Base-by-base conservation (phyloP, 2,329 filamentous ascomycete species). In the Madurella mycetomatis region DNA sequence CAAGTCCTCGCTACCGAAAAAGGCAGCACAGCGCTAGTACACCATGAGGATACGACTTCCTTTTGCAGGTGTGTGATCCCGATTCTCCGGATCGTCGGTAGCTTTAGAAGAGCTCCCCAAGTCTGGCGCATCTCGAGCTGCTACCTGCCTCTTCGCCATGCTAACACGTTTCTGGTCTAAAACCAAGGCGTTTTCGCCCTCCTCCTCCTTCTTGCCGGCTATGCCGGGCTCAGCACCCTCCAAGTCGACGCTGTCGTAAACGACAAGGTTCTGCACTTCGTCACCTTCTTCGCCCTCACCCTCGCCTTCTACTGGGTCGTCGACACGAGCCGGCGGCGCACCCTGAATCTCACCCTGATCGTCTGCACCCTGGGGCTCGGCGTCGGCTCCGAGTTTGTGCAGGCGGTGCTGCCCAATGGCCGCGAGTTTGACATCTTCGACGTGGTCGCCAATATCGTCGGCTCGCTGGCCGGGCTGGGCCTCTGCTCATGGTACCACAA, bases 221-320 rank as follows among this genome's bases (percentile, higher is more conserved):
- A 92, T 69, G 80, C 86, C 59, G 91, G 91, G 61, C 86, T 97
- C 53, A 85, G 89, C 32, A 75, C 79, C 40, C 68, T 84, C 51
- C 79, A 84, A 60, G 66, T 83, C 62, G 73, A 73, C 58, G 63
- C 72, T 58, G 70, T 78, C 65, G 81, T 92, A 69, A 91, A 95
- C 76, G 92, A 96, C 80, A 97, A 99, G 73, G 76, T 88, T 66
- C 80, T 97, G 30, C 94, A 97, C 72, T 80, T 88, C 64, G 58
- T 91, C 55, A 92, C 88, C 65, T 97, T 99, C 77, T 96, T 97
- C 78, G 69, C 90, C 62, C 81, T 99, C 50, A 96, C 92, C 15
- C 72, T 88, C 60, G 75, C 82, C 63, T 97, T 97, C 79, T 99
- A 99, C 82, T 99, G 94, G 91, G 88, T 96, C 68, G 74, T 96